Percentiles rank a stretch among this genome's conserved stretches.
phyloP scores from a whole-genome alignment of 2,329 filamentous ascomycete genomes.

The Alternaria arborescens region DNA sequence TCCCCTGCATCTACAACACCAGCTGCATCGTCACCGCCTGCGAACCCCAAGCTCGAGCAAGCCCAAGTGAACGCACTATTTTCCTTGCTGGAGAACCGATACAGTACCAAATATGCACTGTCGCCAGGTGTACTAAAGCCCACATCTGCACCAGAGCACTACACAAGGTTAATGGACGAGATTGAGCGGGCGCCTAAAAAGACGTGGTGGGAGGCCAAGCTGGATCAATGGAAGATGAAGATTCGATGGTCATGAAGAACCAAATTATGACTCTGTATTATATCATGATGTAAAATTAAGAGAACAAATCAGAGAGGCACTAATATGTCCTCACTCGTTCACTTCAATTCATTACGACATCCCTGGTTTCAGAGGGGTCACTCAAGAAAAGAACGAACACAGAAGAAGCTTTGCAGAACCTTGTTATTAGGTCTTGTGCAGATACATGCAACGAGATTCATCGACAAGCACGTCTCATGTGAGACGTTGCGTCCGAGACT shows the following conservation, averaged over 20 bases:
- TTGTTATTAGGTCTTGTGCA: too few relatives aligned
- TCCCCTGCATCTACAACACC: conserved; percentile 14
- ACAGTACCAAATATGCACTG: conserved; percentile 54
- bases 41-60: conserved; percentile 47
- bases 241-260: conserved; percentile 41
- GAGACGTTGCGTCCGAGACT: neutral
- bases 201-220: conserved; percentile 46
- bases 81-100: conserved; percentile 67
- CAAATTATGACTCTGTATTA: conserved; percentile 8
- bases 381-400: too few relatives aligned
- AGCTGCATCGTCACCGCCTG: conserved; percentile 19
- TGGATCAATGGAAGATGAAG: conserved; percentile 51
- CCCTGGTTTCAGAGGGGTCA: too few relatives aligned
- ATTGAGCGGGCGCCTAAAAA: conserved; percentile 47
- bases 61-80: conserved; percentile 66
- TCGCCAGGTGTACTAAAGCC: conserved; percentile 43
- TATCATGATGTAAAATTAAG: conserved; percentile 9
- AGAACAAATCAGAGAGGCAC: neutral
- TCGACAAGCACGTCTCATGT: too few relatives aligned
- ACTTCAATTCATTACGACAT: neutral
- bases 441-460: too few relatives aligned
- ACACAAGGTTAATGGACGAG: conserved; percentile 47
- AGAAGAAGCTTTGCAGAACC: too few relatives aligned
- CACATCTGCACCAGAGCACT: conserved; percentile 46
- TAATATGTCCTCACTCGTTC: too few relatives aligned